These are phyloP conservation scores for Penicillium coprophilum DNA, from an alignment of 495 filamentous ascomycete genomes.

Conservation along the genomic window DNA sequence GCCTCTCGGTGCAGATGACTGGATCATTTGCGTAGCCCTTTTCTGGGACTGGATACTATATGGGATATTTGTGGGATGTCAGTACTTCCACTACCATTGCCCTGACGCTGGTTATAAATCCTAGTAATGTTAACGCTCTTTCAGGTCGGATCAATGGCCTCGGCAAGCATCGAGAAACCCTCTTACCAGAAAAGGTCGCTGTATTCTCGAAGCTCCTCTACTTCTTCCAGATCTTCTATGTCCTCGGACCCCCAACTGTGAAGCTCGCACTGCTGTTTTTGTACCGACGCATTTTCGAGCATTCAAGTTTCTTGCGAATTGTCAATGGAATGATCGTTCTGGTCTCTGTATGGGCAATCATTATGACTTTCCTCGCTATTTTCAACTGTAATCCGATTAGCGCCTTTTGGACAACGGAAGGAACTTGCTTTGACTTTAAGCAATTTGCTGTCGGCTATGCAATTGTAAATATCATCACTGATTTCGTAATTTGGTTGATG, in stretches of 20 bases:
- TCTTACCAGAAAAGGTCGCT: slow-evolving; percentile 3
- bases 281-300: slow-evolving; percentile 7
- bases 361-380: slow-evolving; percentile 14
- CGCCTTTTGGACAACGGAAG: slow-evolving; percentile 17
- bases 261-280: slow-evolving; percentile 14
- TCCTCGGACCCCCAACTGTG: slow-evolving; percentile 11
- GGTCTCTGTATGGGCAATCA: slow-evolving; percentile 10
- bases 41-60: background rate
- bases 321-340: slow-evolving; percentile 4
- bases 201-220: slow-evolving; percentile 8
- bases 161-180: slow-evolving; percentile 6
- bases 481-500: slow-evolving; percentile 40
- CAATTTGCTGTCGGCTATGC: slow-evolving; percentile 15
- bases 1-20: slow-evolving; percentile 1
- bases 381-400: slow-evolving; percentile 16
- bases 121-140: no score
- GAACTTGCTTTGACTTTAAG: slow-evolving; percentile 13
- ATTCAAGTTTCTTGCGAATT: slow-evolving; percentile 3
- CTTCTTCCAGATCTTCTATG: slow-evolving; percentile 16
- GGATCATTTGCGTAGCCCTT: slow-evolving; percentile 2
- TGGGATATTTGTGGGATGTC: background rate
- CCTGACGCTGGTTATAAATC: no score
- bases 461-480: slow-evolving; percentile 33
- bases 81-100: background rate
- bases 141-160: slow-evolving; percentile 2